A percentile compares a stretch with the other conserved stretches of the same genome.
Evolutionary conservation across 805 yeast genomes (phyloP).

Genomic region (Candida sphagnicola): DNA sequence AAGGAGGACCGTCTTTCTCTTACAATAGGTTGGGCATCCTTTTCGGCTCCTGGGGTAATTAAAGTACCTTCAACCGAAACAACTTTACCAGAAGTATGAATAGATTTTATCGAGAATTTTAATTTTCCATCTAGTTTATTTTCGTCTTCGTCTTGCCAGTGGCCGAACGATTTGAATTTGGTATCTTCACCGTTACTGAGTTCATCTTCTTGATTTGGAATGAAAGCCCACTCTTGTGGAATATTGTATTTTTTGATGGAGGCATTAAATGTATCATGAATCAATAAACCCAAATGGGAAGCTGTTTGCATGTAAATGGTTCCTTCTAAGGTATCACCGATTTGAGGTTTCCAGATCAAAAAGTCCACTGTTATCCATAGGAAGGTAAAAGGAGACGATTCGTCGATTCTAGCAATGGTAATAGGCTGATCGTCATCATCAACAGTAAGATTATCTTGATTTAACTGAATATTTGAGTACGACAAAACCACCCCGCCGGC

Average conservation of each 20-base stretch:
- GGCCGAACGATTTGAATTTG: conserved; percentile 62
- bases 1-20: conserved; percentile 31
- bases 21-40: conserved; percentile 52
- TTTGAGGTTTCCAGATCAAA: conserved; percentile 83
- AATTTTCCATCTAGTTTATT: conserved; percentile 78
- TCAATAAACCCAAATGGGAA: conserved; percentile 85
- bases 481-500: conserved; percentile 83
- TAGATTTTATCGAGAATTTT: conserved; percentile 65
- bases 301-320: conserved; percentile 89
- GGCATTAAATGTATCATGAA: conserved; percentile 94
- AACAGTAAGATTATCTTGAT: conserved; percentile 35
- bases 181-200: conserved; percentile 10
- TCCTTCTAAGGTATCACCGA: conserved; percentile 88
- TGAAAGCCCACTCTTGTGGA: conserved; percentile 83
- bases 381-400: conserved; percentile 84
- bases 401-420: conserved; percentile 61
- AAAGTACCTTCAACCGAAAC: conserved; percentile 89
- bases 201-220: conserved; percentile 74
- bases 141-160: conserved; percentile 81
- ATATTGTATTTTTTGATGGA: conserved; percentile 80
- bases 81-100: conserved; percentile 75
- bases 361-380: conserved; percentile 83
- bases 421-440: conserved; percentile 32
- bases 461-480: conserved; percentile 60
- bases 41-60: conserved; percentile 52